Evolutionary conservation across 1,139 yeast species (phyloP).

Genomic region (Saccharomyces hybrid): DNA sequence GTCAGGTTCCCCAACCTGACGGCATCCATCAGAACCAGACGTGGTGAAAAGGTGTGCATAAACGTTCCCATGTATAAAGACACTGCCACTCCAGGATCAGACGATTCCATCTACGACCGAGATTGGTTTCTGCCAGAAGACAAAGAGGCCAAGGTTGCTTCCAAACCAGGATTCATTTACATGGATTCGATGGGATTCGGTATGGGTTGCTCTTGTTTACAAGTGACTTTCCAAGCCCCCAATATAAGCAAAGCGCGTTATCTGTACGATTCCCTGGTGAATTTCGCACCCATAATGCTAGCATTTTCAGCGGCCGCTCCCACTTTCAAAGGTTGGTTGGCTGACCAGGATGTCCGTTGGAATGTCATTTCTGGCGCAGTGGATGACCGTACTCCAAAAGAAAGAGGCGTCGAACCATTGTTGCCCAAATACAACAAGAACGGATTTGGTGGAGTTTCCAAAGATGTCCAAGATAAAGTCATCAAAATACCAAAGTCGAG

Average conservation of each 20-base stretch:
- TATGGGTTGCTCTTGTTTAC: conserved; percentile 95
- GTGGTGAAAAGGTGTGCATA: conserved; percentile 87
- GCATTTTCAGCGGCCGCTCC: conserved; percentile 90
- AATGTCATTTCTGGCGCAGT: conserved; percentile 90
- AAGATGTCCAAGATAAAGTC: conserved; percentile 38
- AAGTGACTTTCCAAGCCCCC: conserved; percentile 86
- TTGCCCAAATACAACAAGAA: conserved; percentile 33
- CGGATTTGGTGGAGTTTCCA: conserved; percentile 40
- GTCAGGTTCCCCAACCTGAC: conserved; percentile 93
- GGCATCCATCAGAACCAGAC: conserved; percentile 80
- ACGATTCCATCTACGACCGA: conserved; percentile 57
- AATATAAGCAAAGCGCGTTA: conserved; percentile 66
- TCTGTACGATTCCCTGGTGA: conserved; percentile 80
- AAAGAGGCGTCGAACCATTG: conserved; percentile 57
- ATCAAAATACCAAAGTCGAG: conserved; percentile 77
- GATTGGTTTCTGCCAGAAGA: conserved; percentile 62
- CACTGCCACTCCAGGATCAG: conserved; percentile 54
- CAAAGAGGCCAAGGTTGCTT: conserved; percentile 62
- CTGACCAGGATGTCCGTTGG: conserved; percentile 97
- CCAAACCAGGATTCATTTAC: conserved; percentile 76
- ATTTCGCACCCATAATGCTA: conserved; percentile 76
- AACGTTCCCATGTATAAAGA: conserved; percentile 84
- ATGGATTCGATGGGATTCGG: conserved; percentile 99
- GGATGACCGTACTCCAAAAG: conserved; percentile 86
- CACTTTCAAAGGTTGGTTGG: conserved; percentile 78